Evolutionary conservation across 2,329 filamentous ascomycete species (phyloP).

Genomic region (Arachnomyces sp.): DNA sequence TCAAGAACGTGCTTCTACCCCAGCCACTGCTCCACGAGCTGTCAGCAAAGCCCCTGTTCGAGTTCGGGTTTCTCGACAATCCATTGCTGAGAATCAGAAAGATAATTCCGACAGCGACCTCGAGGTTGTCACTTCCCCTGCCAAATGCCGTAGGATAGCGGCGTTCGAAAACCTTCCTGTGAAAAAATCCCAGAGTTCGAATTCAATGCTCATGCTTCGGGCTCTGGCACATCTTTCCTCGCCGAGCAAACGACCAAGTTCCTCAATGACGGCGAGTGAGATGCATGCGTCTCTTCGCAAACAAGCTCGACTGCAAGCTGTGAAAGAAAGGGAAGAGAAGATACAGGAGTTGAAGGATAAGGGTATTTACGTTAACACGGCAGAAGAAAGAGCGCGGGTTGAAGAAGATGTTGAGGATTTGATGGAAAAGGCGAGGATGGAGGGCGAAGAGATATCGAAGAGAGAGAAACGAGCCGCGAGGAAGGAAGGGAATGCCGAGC

Average conservation of each 20-base stretch:
- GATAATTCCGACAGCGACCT: conserved; percentile 49
- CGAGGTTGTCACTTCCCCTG: conserved; percentile 50
- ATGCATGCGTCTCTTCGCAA: conserved; percentile 61
- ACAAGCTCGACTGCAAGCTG: conserved; percentile 72
- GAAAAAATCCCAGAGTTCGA: conserved; percentile 55
- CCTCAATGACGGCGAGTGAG: conserved; percentile 60
- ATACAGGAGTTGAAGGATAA: conserved; percentile 69
- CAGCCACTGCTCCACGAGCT: conserved; percentile 19
- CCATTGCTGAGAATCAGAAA: conserved; percentile 27
- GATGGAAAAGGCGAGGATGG: conserved; percentile 71
- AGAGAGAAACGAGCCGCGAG: conserved; percentile 68
- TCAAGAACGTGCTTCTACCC: conserved; percentile 21
- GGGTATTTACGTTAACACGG: conserved; percentile 73
- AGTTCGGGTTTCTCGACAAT: conserved; percentile 33
- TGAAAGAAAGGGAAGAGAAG: conserved; percentile 65
- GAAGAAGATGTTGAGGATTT: conserved; percentile 81
- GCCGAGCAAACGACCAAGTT: conserved; percentile 39
- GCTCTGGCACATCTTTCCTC: conserved; percentile 65
- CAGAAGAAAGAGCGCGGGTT: conserved; percentile 77
- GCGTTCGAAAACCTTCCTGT: conserved; percentile 64
- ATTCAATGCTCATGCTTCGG: conserved; percentile 61
- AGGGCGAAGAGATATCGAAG: conserved; percentile 71
- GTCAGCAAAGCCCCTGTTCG: conserved; percentile 22
- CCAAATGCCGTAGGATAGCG: conserved; percentile 37
- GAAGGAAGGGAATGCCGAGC: conserved; percentile 47